phyloP scores from a whole-genome alignment of 2,329 filamentous ascomycete species.

The Phialophora verrucosa region DNA sequence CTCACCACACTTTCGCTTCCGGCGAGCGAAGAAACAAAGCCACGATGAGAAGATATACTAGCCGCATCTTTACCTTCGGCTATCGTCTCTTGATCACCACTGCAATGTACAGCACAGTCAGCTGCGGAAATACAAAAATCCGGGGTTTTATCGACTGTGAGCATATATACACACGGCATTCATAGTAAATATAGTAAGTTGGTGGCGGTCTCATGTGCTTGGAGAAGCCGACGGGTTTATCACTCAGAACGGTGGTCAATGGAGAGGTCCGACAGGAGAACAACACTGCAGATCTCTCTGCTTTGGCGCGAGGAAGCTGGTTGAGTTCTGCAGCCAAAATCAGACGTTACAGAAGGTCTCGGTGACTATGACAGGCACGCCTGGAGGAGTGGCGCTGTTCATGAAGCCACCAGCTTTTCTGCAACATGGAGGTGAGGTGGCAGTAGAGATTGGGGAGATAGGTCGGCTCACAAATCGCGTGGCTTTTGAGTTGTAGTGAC shows the following conservation, averaged over 20 bases:
- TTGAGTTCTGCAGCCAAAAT: constrained; percentile 45
- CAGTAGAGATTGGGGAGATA: constrained; percentile 5
- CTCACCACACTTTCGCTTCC: too few relatives aligned
- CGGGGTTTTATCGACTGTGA: too few relatives aligned
- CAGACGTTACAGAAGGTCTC: constrained; percentile 47
- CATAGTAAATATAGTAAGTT: too few relatives aligned
- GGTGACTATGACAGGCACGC: constrained; percentile 50
- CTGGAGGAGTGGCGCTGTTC: constrained; percentile 50
- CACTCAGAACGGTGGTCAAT: constrained; percentile 9
- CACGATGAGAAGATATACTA: not conserved
- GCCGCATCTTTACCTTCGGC: not conserved
- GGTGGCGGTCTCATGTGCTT: constrained; percentile 44
- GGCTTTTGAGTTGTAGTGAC: not conserved
- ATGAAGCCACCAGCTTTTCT: constrained; percentile 47
- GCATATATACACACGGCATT: too few relatives aligned
- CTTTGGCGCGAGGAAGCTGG: constrained; percentile 45
- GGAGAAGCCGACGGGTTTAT: constrained; percentile 43
- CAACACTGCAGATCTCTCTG: constrained; percentile 48
- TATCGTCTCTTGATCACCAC: too few relatives aligned
- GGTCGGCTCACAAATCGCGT: constrained; percentile 2
- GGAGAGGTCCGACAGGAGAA: constrained; percentile 46
- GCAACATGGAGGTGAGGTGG: constrained; percentile 42
- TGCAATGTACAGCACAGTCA: too few relatives aligned
- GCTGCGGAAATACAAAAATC: too few relatives aligned
- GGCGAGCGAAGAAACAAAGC: not conserved